Evolutionary conservation across 352 stramenopile genomes (phyloP).

Genomic region (Phytophthora tubulina): DNA sequence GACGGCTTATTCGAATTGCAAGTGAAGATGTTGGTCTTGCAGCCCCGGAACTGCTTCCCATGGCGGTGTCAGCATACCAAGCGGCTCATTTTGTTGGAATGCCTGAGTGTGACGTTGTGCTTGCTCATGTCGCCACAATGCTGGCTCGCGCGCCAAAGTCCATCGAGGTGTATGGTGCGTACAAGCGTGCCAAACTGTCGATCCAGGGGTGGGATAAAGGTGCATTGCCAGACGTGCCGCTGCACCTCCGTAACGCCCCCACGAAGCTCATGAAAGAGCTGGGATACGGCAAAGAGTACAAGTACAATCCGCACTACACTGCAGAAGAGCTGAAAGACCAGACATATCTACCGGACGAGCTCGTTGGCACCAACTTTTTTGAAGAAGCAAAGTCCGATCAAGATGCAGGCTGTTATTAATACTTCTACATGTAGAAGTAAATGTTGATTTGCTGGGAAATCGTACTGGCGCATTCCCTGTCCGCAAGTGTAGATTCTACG

Average conservation of each 20-base stretch:
- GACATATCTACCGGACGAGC: conserved; percentile 83
- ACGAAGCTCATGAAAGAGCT: conserved; percentile 84
- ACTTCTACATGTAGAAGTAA: not conserved
- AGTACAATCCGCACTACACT: conserved; percentile 85
- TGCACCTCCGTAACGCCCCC: conserved; percentile 86
- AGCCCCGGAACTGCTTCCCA: conserved; percentile 70
- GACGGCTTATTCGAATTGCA: conserved; percentile 86
- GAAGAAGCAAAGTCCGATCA: conserved; percentile 24
- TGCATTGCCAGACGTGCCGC: conserved; percentile 73
- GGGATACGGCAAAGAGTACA: conserved; percentile 82
- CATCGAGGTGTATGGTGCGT: conserved; percentile 85
- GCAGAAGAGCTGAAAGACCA: conserved; percentile 77
- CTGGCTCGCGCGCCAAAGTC: conserved; percentile 86
- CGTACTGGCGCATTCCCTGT: not conserved
- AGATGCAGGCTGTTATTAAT: conserved; percentile 3
- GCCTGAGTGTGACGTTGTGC: conserved; percentile 86
- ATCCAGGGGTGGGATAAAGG: conserved; percentile 66
- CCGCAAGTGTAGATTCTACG: not conserved
- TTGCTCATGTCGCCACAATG: conserved; percentile 83
- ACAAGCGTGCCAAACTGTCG: conserved; percentile 79
- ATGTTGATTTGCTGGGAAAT: not conserved
- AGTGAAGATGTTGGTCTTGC: conserved; percentile 87
- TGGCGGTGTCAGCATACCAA: conserved; percentile 79
- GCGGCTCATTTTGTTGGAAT: conserved; percentile 83
- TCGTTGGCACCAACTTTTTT: conserved; percentile 75